Evolutionary conservation across 2,329 filamentous ascomycete species (phyloP).

Genomic region (Fusarium sp.): DNA sequence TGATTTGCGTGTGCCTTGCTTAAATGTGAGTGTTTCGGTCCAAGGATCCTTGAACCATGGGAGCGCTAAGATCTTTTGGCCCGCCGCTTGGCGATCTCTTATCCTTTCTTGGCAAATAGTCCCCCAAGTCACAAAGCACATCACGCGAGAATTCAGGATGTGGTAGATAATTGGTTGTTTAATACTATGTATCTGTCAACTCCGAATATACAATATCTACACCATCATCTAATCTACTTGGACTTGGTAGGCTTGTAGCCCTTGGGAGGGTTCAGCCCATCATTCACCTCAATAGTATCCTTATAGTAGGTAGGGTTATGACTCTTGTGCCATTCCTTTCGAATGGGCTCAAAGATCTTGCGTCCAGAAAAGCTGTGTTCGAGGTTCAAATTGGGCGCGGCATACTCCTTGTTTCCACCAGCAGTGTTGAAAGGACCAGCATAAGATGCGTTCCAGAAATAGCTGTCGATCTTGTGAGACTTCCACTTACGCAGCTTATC

Average conservation of each 20-base stretch:
- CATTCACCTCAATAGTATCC: constrained; percentile 53
- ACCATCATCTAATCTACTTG: constrained; percentile 14
- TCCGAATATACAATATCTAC: constrained; percentile 1
- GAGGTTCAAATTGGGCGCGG: constrained; percentile 55
- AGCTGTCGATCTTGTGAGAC: constrained; percentile 51
- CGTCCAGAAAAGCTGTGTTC: constrained; percentile 49
- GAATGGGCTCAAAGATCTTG: constrained; percentile 53
- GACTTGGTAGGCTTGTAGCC: constrained; percentile 49
- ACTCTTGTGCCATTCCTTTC: constrained; percentile 53
- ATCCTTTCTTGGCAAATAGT: not conserved
- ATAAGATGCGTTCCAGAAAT: constrained; percentile 66
- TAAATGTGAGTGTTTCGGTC: not conserved
- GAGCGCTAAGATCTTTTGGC: constrained; percentile 2
- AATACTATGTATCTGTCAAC: not conserved
- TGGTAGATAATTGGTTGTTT: too few relatives aligned
- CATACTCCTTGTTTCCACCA: constrained; percentile 51
- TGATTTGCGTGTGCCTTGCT: constrained; percentile 17
- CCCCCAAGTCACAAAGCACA: not conserved
- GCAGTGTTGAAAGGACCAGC: constrained; percentile 59
- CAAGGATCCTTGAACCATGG: not conserved
- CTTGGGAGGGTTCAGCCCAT: constrained; percentile 57
- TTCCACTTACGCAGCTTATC: constrained; percentile 59
- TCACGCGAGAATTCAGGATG: not conserved
- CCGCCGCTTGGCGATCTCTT: constrained; percentile 12
- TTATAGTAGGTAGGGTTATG: constrained; percentile 56